Evolutionary conservation across 345 rosid genomes (phyloP).

Genomic region (Brassica incana): DNA sequence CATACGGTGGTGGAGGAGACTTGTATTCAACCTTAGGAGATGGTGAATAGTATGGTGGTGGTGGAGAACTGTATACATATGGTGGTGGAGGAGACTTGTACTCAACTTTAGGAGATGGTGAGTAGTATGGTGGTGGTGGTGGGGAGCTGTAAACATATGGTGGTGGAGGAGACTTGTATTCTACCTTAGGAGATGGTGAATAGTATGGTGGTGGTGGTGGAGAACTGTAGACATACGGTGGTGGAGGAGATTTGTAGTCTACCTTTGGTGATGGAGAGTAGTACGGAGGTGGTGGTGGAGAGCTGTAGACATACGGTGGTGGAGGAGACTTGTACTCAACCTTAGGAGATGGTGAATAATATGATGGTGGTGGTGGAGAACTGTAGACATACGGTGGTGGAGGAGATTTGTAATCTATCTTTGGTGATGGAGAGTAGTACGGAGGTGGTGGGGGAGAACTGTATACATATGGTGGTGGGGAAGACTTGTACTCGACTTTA

Average conservation of each 20-base stretch:
- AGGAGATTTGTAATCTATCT: neutral
- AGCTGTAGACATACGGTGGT: neutral
- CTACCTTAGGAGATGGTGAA: neutral
- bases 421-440: neutral
- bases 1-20: slow-evolving; percentile 21
- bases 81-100: slow-evolving; percentile 29
- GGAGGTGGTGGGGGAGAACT: slow-evolving; percentile 21
- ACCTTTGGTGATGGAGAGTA: neutral
- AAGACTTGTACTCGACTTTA: neutral
- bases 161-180: slow-evolving; percentile 19
- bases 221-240: neutral
- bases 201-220: slow-evolving; percentile 18
- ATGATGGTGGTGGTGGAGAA: neutral
- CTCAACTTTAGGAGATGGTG: neutral
- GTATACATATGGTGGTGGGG: slow-evolving; percentile 26
- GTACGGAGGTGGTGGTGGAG: neutral
- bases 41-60: slow-evolving; percentile 20
- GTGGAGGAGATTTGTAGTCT: neutral
- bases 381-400: neutral
- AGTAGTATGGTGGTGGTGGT: slow-evolving; percentile 25
- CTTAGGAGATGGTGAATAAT: neutral
- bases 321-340: neutral
- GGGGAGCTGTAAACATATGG: slow-evolving; percentile 20
- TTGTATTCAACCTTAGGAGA: slow-evolving; percentile 1
- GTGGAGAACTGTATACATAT: slow-evolving; percentile 17